A percentile compares a stretch with the other conserved stretches of the same genome.
phyloP scores from a whole-genome alignment of 2,329 filamentous ascomycete genomes.

The Penicillium sp. region DNA sequence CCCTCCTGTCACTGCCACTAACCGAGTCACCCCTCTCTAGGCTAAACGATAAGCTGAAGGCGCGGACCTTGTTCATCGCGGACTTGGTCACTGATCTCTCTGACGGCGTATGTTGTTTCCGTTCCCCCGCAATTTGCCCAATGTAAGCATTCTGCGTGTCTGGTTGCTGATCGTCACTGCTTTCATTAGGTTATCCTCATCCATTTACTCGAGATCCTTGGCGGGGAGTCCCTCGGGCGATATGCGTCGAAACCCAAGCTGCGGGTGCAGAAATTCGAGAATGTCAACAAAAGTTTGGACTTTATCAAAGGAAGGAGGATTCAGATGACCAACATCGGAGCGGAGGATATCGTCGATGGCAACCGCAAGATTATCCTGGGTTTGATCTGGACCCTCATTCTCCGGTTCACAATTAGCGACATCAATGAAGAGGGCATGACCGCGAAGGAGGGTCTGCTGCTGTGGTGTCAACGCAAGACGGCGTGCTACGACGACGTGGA shows the following conservation, averaged over 20 bases:
- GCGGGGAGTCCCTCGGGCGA: slow-evolving; percentile 86
- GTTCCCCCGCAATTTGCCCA: background rate
- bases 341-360: slow-evolving; percentile 95
- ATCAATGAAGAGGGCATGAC: slow-evolving; percentile 98
- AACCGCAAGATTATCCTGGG: slow-evolving; percentile 97
- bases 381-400: slow-evolving; percentile 96
- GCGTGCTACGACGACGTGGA: slow-evolving; percentile 97
- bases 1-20: background rate
- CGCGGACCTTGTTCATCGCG: slow-evolving; percentile 71
- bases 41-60: slow-evolving; percentile 92
- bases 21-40: slow-evolving; percentile 42
- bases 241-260: slow-evolving; percentile 96
- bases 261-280: slow-evolving; percentile 94
- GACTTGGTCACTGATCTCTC: slow-evolving; percentile 86
- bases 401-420: slow-evolving; percentile 96
- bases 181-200: slow-evolving; percentile 74
- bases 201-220: slow-evolving; percentile 93
- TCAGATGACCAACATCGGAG: slow-evolving; percentile 97
- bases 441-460: slow-evolving; percentile 85
- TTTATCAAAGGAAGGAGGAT: slow-evolving; percentile 89
- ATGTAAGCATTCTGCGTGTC: background rate
- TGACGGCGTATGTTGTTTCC: slow-evolving; percentile 68
- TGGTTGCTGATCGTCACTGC: background rate
- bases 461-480: slow-evolving; percentile 98
- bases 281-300: slow-evolving; percentile 91